Percentiles rank a stretch among this genome's conserved stretches.
phyloP scores from a whole-genome alignment of 805 yeast genomes.

The Lipomyces spencermartinsiae region DNA sequence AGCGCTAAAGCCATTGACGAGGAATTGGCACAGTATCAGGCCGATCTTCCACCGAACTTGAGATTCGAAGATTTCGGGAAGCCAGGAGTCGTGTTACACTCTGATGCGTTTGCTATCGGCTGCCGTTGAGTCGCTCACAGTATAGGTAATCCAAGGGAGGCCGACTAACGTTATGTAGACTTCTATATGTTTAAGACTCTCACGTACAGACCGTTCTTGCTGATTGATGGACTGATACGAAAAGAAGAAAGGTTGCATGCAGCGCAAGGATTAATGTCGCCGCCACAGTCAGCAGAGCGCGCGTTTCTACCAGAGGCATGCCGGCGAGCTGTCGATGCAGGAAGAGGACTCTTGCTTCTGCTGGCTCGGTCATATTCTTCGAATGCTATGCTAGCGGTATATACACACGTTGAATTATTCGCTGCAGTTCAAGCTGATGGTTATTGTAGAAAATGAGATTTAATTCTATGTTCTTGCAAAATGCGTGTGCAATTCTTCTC shows the following conservation, averaged over 20 bases:
- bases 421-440: conserved; percentile 4
- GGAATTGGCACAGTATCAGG: conserved; percentile 20
- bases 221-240: conserved; percentile 28
- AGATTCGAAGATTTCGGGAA: conserved; percentile 35
- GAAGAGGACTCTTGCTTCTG: conserved; percentile 28
- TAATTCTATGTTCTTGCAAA: conserved; percentile 35
- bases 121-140: conserved; percentile 26
- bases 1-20: conserved; percentile 27
- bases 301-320: conserved; percentile 37
- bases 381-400: conserved; percentile 32
- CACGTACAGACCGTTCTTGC: conserved; percentile 34
- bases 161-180: conserved; percentile 15
- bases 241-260: conserved; percentile 21
- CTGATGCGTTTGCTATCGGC: conserved; percentile 36
- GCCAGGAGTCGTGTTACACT: conserved; percentile 32
- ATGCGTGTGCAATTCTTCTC: conserved; percentile 34
- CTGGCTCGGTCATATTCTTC: conserved; percentile 36
- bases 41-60: conserved; percentile 25
- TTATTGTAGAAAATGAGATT: conserved; percentile 32
- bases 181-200: conserved; percentile 33
- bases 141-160: neutral
- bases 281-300: conserved; percentile 24
- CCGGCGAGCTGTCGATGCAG: conserved; percentile 36
- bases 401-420: neutral
- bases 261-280: conserved; percentile 14